Percentiles rank a stretch among this genome's conserved stretches.
phyloP scores from a whole-genome alignment of 768 basidiomycete genomes.

The Podaxis sp. region DNA sequence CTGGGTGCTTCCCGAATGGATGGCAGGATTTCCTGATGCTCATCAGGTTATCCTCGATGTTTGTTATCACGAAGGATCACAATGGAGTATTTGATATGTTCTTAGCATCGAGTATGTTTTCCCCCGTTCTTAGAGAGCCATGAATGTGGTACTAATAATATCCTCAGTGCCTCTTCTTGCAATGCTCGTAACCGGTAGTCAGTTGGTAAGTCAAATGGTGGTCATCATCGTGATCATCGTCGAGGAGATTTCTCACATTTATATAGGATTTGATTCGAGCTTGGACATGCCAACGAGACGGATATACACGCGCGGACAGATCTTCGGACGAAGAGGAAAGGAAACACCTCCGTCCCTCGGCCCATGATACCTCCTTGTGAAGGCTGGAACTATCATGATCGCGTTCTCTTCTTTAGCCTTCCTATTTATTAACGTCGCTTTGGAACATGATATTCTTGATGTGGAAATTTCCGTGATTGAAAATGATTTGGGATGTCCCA shows the following conservation, averaged over 20 bases:
- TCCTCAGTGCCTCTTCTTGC: constrained; percentile 26
- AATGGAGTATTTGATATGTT: constrained; percentile 25
- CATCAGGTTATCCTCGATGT: constrained; percentile 22
- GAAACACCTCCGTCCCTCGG: neutral
- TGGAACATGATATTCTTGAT: neutral
- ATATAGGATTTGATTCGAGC: constrained; percentile 6
- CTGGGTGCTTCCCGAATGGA: neutral
- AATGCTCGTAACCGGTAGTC: constrained; percentile 25
- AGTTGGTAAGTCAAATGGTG: constrained; percentile 19
- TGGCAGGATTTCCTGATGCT: neutral
- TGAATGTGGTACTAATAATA: neutral
- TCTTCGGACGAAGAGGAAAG: neutral
- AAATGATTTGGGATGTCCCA: no score
- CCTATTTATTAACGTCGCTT: neutral
- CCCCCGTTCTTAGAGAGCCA: neutral
- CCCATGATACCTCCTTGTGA: neutral
- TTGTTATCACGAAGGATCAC: constrained; percentile 22
- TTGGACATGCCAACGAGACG: neutral
- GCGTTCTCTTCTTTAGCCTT: neutral
- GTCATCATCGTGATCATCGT: neutral
- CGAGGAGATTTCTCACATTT: neutral
- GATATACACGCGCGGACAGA: neutral
- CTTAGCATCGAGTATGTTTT: constrained; percentile 21
- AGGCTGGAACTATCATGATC: neutral
- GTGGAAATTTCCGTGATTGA: no score